These are phyloP conservation scores for Eudorina sp. DNA, from an alignment of 139 green algal genomes.

Conservation along the genomic window DNA sequence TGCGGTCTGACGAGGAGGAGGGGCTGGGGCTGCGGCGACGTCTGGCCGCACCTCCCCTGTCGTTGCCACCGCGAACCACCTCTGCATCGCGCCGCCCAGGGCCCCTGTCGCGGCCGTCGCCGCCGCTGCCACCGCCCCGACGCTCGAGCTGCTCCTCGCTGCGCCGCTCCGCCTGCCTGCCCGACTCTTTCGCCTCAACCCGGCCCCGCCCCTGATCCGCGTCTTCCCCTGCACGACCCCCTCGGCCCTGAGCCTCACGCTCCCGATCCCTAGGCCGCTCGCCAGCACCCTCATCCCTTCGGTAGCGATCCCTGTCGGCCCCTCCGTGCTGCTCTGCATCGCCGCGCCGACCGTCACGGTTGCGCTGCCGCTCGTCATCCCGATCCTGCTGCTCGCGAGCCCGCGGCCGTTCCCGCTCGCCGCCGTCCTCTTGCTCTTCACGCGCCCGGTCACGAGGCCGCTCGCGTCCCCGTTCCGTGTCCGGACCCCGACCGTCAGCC, in stretches of 20 bases:
- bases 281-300: background rate
- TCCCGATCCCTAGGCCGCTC: background rate
- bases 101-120: background rate
- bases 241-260: too few species aligned
- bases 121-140: background rate
- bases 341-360: background rate
- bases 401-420: background rate
- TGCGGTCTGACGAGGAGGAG: background rate
- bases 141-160: too few species aligned
- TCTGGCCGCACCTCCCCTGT: background rate
- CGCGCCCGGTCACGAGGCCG: background rate
- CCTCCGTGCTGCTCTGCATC: background rate
- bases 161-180: too few species aligned
- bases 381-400: background rate
- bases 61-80: background rate
- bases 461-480: background rate
- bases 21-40: slow-evolving; percentile 33
- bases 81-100: background rate
- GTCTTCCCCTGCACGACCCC: too few species aligned
- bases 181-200: too few species aligned
- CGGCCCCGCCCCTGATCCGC: too few species aligned
- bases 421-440: background rate
- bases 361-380: background rate
- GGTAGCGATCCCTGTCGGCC: background rate
- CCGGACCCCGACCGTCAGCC: background rate